Base-by-base conservation (phyloP, 345 rosid genomes). In the Passiflora organensis region DNA sequence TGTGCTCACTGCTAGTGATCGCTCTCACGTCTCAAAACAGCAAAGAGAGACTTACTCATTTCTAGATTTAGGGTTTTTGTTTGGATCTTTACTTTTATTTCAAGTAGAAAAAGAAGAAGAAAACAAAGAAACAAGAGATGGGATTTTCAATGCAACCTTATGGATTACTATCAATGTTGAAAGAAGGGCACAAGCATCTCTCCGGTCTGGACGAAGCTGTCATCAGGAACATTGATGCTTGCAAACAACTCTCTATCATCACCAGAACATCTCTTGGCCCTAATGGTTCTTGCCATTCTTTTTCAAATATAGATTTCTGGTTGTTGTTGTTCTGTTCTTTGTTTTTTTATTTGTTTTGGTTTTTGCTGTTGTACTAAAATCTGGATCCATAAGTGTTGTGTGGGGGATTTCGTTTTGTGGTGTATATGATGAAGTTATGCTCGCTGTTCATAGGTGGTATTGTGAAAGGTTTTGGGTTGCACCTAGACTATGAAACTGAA, bases 181-280 rank as follows among this genome's bases (percentile, higher is more conserved):
- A 94, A 72, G 99, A 94, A 62, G 99, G 97, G 36, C 88, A 89
- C 85, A 83, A 82, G 60, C 99, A 89, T 70, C 76, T 89, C 58
- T 94, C 99, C 0, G 99, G 99, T 39, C 84, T 87, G 20, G 96
- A 85, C 60, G 99, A 94, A 66, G 99, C 97, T 1, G 97, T 94
- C 45, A 38, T 94, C 10, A 94, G 89, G 66, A 89, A 94, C 79
- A 94, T 94, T 58, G 97, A 83, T 62, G 99, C 99, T 44, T 94
- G 97, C 83, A 94, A 89, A 71, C 89, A 89, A 70, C 93, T 94
- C 62, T 87, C 99, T 53, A 63, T 72, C 48, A 94, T 89, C 62
- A 94, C 97, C n/a, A 96, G 96, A 73, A 89, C 97, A 10, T 94
- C 99, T 32, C 90, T 89, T 32, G 97, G 99, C 32, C 99, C 99